Conservation (phyloP, 768 basidiomycete species). For the Mycena vulgaris region DNA sequence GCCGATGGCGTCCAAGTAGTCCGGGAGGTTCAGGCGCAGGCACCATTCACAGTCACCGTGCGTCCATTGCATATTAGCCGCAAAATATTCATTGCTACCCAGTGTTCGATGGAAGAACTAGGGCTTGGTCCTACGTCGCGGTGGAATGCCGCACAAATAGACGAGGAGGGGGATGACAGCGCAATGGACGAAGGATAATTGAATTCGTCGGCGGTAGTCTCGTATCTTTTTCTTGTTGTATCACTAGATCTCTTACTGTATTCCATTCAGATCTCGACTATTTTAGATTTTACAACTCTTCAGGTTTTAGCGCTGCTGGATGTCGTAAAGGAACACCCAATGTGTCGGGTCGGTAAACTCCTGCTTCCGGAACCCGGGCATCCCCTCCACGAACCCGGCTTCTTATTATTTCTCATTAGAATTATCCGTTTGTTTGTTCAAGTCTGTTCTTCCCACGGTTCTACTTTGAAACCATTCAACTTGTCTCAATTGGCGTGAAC, state of each 20-base stretch:
- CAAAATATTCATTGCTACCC: background rate
- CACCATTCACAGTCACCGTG: constrained; percentile 83
- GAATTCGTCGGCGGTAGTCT: background rate
- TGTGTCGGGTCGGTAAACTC: too few species aligned
- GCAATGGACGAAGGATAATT: constrained; percentile 60
- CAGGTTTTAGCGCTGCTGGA: too few species aligned
- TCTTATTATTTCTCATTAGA: too few species aligned
- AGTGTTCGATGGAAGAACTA: constrained; percentile 90
- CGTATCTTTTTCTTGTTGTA: constrained; percentile 34
- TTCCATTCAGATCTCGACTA: constrained; percentile 8
- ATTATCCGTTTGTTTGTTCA: too few species aligned
- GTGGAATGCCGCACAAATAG: constrained; percentile 75
- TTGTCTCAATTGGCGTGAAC: too few species aligned
- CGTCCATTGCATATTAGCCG: too few species aligned
- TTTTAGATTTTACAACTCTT: too few species aligned
- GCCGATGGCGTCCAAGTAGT: constrained; percentile 75
- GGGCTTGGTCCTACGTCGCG: constrained; percentile 83
- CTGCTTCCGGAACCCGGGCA: too few species aligned
- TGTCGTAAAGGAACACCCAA: too few species aligned
- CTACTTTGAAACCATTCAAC: too few species aligned
- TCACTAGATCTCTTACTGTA: constrained; percentile 36
- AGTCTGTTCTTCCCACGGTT: too few species aligned
- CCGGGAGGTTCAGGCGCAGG: constrained; percentile 61
- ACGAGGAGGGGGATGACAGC: constrained; percentile 48
- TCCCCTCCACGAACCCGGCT: too few species aligned